Base-by-base conservation (phyloP, 2,329 filamentous ascomycete genomes). In the Acrodontium crateriforme region DNA sequence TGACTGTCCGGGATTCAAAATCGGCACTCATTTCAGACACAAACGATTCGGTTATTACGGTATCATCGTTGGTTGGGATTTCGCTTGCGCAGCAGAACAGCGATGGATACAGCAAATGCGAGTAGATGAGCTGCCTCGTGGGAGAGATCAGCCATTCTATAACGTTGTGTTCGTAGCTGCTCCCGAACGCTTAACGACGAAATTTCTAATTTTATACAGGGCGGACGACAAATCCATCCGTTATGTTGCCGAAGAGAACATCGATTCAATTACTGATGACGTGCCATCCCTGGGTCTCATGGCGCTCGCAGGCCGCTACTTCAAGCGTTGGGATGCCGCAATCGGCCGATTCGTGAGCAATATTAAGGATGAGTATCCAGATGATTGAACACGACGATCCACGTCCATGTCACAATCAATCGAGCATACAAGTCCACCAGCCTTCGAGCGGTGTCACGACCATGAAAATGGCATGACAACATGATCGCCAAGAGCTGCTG, bases 11-110 rank as follows among this genome's bases (percentile, higher is more conserved):
- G 28, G 18, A 9, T 87, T 72, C 51, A 70, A 65, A 27, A 69
- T 93, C 26, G 89, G 89, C 1, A 78, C 91, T 43, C 67, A 93
- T 5, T 92, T 95, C 49, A 68, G 67, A 25, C 89, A 98, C 55
- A 72, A 65, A 36, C 69, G 84, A 24, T 93, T 89, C 50, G 61
- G 67, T 12, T 93, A 87, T 50, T 62, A 75, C 26, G 85, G 78
- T 11, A 69, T 91, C 15, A 79, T 98, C 33, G 81, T 78, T 9
- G 85, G 85, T n/a, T 98, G 87, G 85, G 75, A 79, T 27, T 57
- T 59, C 10, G 62, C 65, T 37, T 77, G 65, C 45, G 67, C 58
- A 29, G 66, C 63, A 8, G 60, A 62, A 27, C 73, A 74, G 40
- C 63, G 62, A 34, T 78, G 66, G 75, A 76, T 71, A 46, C 59